Conservation (phyloP, 208 protist genomes). For the Acanthamoeba culbertsoni region DNA sequence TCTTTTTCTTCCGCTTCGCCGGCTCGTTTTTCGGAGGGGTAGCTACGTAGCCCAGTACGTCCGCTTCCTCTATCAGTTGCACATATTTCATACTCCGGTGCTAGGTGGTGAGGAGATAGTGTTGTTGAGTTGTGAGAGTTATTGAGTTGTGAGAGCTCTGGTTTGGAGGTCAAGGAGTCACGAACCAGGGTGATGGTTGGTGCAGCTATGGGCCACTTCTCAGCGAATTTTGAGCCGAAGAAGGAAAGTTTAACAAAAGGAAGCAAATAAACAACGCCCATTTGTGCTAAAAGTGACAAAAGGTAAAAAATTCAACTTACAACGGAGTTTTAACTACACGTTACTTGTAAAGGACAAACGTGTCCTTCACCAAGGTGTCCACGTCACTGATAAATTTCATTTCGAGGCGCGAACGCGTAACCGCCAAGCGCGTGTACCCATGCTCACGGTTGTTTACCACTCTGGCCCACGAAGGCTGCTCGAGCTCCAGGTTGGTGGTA, state of each 20-base stretch:
- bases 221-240: too few relatives aligned
- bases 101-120: too few relatives aligned
- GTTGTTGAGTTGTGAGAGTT: too few relatives aligned
- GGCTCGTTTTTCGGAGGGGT: neutral
- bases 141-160: too few relatives aligned
- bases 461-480: neutral
- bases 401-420: neutral
- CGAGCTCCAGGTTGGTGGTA: neutral
- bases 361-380: neutral
- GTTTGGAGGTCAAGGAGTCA: too few relatives aligned
- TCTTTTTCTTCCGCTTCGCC: neutral
- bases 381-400: conserved; percentile 22
- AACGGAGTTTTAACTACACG: too few relatives aligned
- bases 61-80: neutral
- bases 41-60: neutral
- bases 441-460: neutral
- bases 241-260: too few relatives aligned
- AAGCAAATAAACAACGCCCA: too few relatives aligned
- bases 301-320: too few relatives aligned
- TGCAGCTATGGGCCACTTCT: too few relatives aligned
- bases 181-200: too few relatives aligned
- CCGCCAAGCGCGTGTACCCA: neutral
- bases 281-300: too few relatives aligned
- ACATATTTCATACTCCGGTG: neutral
- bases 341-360: neutral